Percentiles rank a stretch among this genome's conserved stretches.
These are phyloP conservation scores for Pythium coloratum DNA, from an alignment of 352 stramenopile species.

Conservation along the genomic window DNA sequence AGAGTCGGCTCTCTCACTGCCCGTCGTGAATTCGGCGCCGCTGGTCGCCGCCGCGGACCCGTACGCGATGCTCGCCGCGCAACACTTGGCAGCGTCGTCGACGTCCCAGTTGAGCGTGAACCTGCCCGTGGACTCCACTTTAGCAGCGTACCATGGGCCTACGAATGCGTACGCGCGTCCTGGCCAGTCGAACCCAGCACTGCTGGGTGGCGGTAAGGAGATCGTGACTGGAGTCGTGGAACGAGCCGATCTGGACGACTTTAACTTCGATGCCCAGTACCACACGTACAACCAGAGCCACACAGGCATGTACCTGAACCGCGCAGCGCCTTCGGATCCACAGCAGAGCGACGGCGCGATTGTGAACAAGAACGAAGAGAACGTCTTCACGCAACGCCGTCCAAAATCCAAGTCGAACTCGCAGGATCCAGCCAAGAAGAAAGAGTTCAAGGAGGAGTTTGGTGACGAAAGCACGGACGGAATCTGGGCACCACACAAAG, in stretches of 20 bases:
- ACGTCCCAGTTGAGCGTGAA: conserved; percentile 55
- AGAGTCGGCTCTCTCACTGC: conserved; percentile 29
- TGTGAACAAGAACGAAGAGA: conserved; percentile 19
- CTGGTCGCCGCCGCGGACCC: conserved; percentile 34
- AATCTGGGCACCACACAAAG: conserved; percentile 65
- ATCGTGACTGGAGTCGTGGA: conserved; percentile 80
- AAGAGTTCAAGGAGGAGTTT: conserved; percentile 36
- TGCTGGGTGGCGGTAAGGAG: conserved; percentile 61
- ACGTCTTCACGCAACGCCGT: conserved; percentile 27
- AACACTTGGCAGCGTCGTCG: conserved; percentile 39
- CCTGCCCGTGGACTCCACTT: conserved; percentile 62
- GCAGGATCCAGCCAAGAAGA: conserved; percentile 21
- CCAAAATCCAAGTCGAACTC: conserved; percentile 25
- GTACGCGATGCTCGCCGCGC: conserved; percentile 32
- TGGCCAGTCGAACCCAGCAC: conserved; percentile 35
- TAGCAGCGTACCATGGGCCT: conserved; percentile 53
- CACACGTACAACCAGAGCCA: conserved; percentile 70
- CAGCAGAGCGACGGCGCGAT: conserved; percentile 9
- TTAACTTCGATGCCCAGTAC: conserved; percentile 83
- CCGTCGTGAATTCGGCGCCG: conserved; percentile 58
- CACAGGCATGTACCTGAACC: conserved; percentile 30
- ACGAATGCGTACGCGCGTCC: conserved; percentile 26
- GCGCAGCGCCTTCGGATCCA: not conserved
- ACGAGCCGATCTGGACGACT: conserved; percentile 62
- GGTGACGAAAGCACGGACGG: conserved; percentile 44